These are phyloP conservation scores for Apiospora aurea DNA, from an alignment of 2,329 filamentous ascomycete species.

Conservation along the genomic window DNA sequence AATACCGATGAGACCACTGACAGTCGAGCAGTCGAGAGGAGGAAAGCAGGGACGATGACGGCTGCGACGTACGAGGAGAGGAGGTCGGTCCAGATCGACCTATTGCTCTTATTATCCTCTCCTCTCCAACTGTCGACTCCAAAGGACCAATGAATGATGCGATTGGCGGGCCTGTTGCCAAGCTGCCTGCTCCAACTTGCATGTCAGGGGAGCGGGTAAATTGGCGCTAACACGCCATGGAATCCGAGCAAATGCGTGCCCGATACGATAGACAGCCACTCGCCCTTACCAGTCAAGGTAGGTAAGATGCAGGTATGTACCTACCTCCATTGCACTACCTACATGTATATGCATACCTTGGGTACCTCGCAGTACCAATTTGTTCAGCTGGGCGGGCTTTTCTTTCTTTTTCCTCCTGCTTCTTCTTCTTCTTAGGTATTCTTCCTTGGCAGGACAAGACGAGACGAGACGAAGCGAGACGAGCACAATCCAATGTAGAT, in stretches of 20 bases:
- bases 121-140: slow-evolving; percentile 3
- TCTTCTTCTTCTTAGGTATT: too few species aligned
- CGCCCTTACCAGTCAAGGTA: too few species aligned
- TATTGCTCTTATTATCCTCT: background rate
- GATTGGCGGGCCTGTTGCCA: background rate
- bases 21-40: background rate
- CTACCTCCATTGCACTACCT: background rate
- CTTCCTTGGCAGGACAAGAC: too few species aligned
- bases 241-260: background rate
- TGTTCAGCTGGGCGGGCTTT: background rate
- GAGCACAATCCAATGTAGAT: background rate
- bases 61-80: background rate
- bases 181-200: background rate
- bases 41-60: background rate
- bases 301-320: too few species aligned
- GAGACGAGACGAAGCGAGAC: too few species aligned
- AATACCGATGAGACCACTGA: background rate
- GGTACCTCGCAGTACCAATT: background rate
- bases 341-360: background rate
- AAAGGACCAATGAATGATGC: background rate
- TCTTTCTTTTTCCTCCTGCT: background rate
- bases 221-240: background rate
- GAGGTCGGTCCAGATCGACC: slow-evolving; percentile 15
- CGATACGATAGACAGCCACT: too few species aligned
- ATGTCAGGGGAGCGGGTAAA: background rate